Base-by-base conservation (phyloP, 345 rosid species). In the Citrus sinensis region DNA sequence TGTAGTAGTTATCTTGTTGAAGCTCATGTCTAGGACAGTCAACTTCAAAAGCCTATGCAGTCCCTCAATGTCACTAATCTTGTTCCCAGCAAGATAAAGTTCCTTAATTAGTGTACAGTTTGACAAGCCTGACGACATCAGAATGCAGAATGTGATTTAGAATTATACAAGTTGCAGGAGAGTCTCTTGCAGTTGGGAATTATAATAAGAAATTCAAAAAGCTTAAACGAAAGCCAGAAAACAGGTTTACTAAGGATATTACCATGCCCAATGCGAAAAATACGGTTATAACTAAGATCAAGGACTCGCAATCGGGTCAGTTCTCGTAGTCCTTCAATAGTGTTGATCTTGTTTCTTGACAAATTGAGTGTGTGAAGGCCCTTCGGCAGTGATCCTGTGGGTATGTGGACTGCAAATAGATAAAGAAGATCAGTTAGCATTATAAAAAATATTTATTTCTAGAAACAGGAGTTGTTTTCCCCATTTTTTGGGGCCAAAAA, bases 221-320 rank as follows among this genome's bases (percentile, higher is more conserved):
- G n/a, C 27, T 77, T 40, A 67, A 67, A 59, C 32, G 10, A 46
- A 35, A 27, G 29, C 25, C 37, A 25, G 29, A 58, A 29, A 73
- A 64, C 37, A 55, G 54, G 35, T 49, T 61, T 22, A 37, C 17
- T 19, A 20, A 74, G 64, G 73, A 42, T 56, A 62, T 82, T 86
- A 96, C 98, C 98, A 80, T 91, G 97, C 78, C 99, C 99, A 22
- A 96, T 86, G 69, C 97, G 89, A 81, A 94, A 79, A 58, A 96
- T 90, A 25, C 97, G 97, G 73, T 96, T 96, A 88, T 96, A 92
- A 87, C 97, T 92, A 34, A 96, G 95, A 85, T 96, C 91, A 2
- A 96, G 91, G 20, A 86, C 83, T 71, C 97, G 89, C 87, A 96
- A 55, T 30, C 95, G 88, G 27, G 94, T 87, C 49, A 92, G 78